phyloP scores from a whole-genome alignment of 495 filamentous ascomycete genomes.

The Talaromyces thailandensis region DNA sequence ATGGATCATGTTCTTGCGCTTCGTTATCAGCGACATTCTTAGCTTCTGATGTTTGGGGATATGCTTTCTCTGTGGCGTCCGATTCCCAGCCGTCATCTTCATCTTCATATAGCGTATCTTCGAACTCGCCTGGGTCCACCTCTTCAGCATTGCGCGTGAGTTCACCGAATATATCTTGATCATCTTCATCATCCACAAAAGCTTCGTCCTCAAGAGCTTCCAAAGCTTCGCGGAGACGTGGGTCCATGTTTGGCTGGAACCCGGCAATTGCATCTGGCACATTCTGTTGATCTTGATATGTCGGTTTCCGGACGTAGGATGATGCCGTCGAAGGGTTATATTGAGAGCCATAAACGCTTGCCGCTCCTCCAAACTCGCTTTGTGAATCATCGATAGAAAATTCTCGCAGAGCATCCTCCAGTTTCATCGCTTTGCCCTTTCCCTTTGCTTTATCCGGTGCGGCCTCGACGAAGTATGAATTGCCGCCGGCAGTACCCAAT shows the following conservation, averaged over 20 bases:
- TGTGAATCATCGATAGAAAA: slow-evolving; percentile 45
- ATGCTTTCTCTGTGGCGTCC: slow-evolving; percentile 76
- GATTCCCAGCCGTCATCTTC: slow-evolving; percentile 87
- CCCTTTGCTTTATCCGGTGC: slow-evolving; percentile 42
- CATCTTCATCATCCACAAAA: slow-evolving; percentile 78
- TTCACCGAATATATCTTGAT: slow-evolving; percentile 71
- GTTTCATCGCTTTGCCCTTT: slow-evolving; percentile 58
- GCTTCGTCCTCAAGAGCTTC: slow-evolving; percentile 95
- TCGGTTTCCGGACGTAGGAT: slow-evolving; percentile 59
- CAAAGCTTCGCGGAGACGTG: slow-evolving; percentile 79
- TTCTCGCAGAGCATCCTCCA: slow-evolving; percentile 75
- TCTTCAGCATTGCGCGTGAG: slow-evolving; percentile 67
- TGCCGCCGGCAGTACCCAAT: slow-evolving; percentile 50
- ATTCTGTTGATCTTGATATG: slow-evolving; percentile 91
- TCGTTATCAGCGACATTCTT: slow-evolving; percentile 14
- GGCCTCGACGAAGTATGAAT: slow-evolving; percentile 70
- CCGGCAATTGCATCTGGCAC: slow-evolving; percentile 84
- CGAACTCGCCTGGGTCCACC: slow-evolving; percentile 59
- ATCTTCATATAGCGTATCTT: slow-evolving; percentile 46
- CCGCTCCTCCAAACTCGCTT: slow-evolving; percentile 32
- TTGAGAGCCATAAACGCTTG: slow-evolving; percentile 24
- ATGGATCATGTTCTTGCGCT: slow-evolving; percentile 16
- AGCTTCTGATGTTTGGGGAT: slow-evolving; percentile 33
- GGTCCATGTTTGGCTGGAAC: slow-evolving; percentile 98
- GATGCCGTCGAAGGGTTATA: slow-evolving; percentile 39